Percentiles rank a stretch among this genome's conserved stretches.
These are phyloP conservation scores for Syncephalastrum sp. DNA, from an alignment of 371 early-diverging fungal species.

Conservation along the genomic window DNA sequence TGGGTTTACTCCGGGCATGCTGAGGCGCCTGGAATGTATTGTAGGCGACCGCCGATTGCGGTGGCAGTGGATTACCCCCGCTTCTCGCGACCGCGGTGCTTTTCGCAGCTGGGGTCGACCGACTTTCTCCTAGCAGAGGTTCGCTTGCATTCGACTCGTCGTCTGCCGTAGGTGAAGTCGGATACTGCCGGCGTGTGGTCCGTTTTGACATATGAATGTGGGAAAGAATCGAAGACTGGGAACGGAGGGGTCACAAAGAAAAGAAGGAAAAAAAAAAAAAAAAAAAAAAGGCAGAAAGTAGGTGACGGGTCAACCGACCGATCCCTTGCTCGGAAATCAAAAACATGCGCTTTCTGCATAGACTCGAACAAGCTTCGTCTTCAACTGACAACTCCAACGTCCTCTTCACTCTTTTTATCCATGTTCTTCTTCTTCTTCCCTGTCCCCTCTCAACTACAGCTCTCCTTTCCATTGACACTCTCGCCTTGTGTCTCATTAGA, in stretches of 20 bases:
- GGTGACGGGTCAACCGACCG: too few relatives aligned
- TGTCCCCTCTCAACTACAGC: too few relatives aligned
- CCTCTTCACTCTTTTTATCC: too few relatives aligned
- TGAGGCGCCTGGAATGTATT: constrained; percentile 13
- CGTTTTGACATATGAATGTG: constrained; percentile 3
- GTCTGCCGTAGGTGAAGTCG: background rate
- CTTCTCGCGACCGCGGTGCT: background rate
- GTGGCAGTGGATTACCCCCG: background rate
- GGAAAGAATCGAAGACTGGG: too few relatives aligned
- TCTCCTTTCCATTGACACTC: too few relatives aligned
- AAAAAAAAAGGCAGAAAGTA: background rate
- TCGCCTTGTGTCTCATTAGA: too few relatives aligned
- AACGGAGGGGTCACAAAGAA: background rate
- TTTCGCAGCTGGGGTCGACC: background rate
- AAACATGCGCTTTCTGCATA: too few relatives aligned
- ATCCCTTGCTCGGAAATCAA: too few relatives aligned
- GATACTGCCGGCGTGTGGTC: constrained; percentile 6
- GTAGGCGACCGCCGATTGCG: constrained; percentile 6
- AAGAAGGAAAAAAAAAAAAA: background rate
- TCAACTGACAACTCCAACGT: too few relatives aligned
- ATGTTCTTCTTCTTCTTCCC: too few relatives aligned
- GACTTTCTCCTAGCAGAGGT: background rate
- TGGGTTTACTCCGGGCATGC: constrained; percentile 25
- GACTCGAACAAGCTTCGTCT: too few relatives aligned
- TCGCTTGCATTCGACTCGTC: background rate